A percentile compares a stretch with the other conserved stretches of the same genome.
These are phyloP conservation scores for Nakaseomyces bracarensis DNA, from an alignment of 1,139 yeast genomes.

Conservation along the genomic window DNA sequence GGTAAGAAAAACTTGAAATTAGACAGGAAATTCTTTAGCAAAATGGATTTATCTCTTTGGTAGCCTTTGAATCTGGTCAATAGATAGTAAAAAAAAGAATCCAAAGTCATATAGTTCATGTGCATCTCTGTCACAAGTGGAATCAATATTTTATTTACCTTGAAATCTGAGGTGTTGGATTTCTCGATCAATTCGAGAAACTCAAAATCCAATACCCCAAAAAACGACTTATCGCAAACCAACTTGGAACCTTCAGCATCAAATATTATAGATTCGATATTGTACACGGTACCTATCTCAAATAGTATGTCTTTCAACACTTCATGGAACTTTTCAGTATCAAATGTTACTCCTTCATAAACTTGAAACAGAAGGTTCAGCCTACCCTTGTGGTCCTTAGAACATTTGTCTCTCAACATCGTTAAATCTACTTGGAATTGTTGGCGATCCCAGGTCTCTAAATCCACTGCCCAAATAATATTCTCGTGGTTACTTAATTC, in stretches of 20 bases:
- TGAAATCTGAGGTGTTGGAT: background rate
- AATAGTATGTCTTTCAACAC: background rate
- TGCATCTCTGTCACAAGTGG: slow-evolving; percentile 12
- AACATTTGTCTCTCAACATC: background rate
- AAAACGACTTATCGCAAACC: slow-evolving; percentile 13
- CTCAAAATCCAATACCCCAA: slow-evolving; percentile 15
- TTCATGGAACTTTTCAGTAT: background rate
- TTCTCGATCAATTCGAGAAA: slow-evolving; percentile 10
- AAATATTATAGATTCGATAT: background rate
- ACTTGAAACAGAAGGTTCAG: slow-evolving; percentile 1
- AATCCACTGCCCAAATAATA: slow-evolving; percentile 1
- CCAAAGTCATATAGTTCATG: slow-evolving; percentile 19
- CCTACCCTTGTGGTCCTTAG: background rate
- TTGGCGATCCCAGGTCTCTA: background rate
- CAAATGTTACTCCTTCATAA: background rate
- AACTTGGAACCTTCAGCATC: background rate
- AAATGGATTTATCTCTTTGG: slow-evolving; percentile 9
- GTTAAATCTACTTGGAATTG: background rate
- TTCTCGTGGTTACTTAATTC: slow-evolving; percentile 5
- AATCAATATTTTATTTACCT: slow-evolving; percentile 12
- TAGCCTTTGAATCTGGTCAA: slow-evolving; percentile 8
- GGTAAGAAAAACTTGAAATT: slow-evolving; percentile 13
- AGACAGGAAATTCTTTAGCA: slow-evolving; percentile 13
- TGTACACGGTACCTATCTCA: background rate
- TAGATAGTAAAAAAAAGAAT: slow-evolving; percentile 15